Evolutionary conservation across 495 filamentous ascomycete species (phyloP), one percentile per base, ranked within the genome.

Genomic region (Lasiosphaeria hispida): DNA sequence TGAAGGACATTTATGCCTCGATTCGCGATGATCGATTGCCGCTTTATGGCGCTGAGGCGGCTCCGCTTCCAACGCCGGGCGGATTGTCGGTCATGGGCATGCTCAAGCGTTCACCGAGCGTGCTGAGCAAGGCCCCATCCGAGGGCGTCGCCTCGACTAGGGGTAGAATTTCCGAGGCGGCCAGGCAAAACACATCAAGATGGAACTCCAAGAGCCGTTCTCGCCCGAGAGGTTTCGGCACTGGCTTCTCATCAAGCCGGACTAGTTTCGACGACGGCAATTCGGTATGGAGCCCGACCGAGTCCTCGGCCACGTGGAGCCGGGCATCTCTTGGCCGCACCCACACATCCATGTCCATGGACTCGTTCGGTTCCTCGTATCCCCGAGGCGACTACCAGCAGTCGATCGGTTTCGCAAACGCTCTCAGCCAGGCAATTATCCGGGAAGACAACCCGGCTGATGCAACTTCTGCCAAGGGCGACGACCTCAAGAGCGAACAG

Each of bases 381-480:
- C 86, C 85, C 2, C 85, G 85, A 30, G 86, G 85, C 19, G 94
- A 95, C 64, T 97, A 92, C 65, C 91, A 96, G 64, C 92, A 96
- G 66, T 95, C 92, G 0, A 96, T 99, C 65, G 94, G 94, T 0
- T 99, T 99, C 68, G 94, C 95, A 39, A 97, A 96, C 73, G 94
- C 94, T 13, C 81, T 99, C 2, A 96, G 90, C 61, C 95, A 96
- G 67, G 94, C 94, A 14, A 98, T 97, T 63, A 96, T 96, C 59
- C 87, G 95, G 17, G 95, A 97, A 66, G 94, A 97, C 63, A 80
- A 83, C 42, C 79, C 85, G 7, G 74, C 71, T 49, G 74, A 68
- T 75, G 78, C 65, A 69, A 75, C 61, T 74, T 84, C 60, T 71
- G 79, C 66, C 64, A 73, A 61, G 76, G 83, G 64, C 53, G 78